Percentiles rank a stretch among this genome's conserved stretches.
Conservation (phyloP, 345 rosid genomes). For the Draba incana region DNA sequence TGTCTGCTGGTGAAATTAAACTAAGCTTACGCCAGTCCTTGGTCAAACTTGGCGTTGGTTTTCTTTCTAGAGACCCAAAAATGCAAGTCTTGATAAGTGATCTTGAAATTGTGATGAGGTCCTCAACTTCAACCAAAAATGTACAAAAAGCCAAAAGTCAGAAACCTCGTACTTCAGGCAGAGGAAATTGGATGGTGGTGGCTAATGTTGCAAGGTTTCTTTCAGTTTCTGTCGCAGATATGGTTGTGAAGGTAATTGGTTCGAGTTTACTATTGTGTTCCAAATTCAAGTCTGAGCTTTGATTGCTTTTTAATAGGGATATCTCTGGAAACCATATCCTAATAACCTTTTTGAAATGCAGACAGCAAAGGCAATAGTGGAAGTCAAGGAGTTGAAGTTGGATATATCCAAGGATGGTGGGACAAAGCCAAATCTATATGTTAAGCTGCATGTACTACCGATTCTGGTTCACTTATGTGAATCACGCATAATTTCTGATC, state of each 20-base stretch:
- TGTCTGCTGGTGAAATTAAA: conserved; percentile 88
- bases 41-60: conserved; percentile 91
- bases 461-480: conserved; percentile 66
- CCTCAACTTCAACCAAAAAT: conserved; percentile 60
- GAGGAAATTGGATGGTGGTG: conserved; percentile 93
- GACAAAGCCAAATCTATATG: conserved; percentile 61
- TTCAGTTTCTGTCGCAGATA: conserved; percentile 84
- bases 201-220: conserved; percentile 89
- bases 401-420: conserved; percentile 86
- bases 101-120: conserved; percentile 80
- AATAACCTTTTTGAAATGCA: conserved; percentile 46
- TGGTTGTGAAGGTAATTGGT: conserved; percentile 74
- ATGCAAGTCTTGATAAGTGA: conserved; percentile 81
- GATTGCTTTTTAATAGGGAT: neutral
- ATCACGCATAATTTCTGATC: conserved; percentile 60
- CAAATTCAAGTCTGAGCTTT: neutral
- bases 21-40: conserved; percentile 88
- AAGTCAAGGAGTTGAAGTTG: conserved; percentile 73
- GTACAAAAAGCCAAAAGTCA: conserved; percentile 55
- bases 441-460: conserved; percentile 75
- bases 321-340: conserved; percentile 5
- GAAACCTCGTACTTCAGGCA: conserved; percentile 61
- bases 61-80: conserved; percentile 90
- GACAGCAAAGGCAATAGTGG: conserved; percentile 66
- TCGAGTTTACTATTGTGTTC: neutral